These are phyloP conservation scores for Physcomitrellopsis africana DNA, from an alignment of 225 moss, liverwort and hornwort genomes.

Conservation along the genomic window DNA sequence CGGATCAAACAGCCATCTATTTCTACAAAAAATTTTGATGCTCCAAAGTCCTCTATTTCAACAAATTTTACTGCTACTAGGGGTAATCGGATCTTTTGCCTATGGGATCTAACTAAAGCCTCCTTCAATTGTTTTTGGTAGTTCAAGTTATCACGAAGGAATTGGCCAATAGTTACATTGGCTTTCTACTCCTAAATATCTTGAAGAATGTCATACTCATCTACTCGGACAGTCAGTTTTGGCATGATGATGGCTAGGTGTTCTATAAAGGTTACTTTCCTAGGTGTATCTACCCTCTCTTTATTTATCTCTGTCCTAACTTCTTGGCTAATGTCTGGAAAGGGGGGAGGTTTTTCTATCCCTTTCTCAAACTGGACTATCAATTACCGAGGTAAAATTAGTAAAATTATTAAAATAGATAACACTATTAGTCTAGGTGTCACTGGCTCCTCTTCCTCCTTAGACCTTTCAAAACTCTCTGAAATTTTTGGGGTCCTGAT, in stretches of 20 bases:
- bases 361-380: too few species aligned
- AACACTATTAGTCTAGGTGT: too few species aligned
- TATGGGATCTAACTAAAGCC: background rate
- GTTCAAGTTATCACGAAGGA: slow-evolving; percentile 26
- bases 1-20: slow-evolving; percentile 21
- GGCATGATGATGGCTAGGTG: background rate
- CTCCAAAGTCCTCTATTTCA: slow-evolving; percentile 19
- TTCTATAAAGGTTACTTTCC: too few species aligned
- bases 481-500: too few species aligned
- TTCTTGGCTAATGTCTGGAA: too few species aligned
- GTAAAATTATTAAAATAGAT: too few species aligned
- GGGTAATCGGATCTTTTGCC: background rate
- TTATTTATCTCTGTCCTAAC: too few species aligned
- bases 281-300: too few species aligned
- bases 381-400: too few species aligned
- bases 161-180: slow-evolving; percentile 27
- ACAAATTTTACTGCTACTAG: slow-evolving; percentile 12
- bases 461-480: too few species aligned
- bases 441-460: too few species aligned
- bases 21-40: slow-evolving; percentile 1
- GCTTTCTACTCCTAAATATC: slow-evolving; percentile 32
- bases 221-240: background rate
- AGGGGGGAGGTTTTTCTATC: too few species aligned
- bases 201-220: slow-evolving; percentile 30
- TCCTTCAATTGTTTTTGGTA: slow-evolving; percentile 24